These are phyloP conservation scores for Cordyceps tenuipes DNA, from an alignment of 2,329 filamentous ascomycete species.

Conservation along the genomic window DNA sequence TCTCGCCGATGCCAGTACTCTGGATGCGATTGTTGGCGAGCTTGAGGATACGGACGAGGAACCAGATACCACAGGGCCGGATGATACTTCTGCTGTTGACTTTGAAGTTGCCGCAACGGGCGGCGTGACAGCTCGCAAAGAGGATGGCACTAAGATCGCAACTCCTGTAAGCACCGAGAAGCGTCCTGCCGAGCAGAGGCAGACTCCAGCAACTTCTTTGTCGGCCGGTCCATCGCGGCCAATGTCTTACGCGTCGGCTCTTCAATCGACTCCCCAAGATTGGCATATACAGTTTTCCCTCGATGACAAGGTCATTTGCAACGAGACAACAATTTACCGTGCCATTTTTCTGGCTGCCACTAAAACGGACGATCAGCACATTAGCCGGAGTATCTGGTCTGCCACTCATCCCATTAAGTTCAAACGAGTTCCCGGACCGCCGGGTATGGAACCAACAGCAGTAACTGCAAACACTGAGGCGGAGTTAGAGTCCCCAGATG, in stretches of 20 bases:
- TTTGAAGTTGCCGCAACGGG: slow-evolving; percentile 81
- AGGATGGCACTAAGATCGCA: slow-evolving; percentile 79
- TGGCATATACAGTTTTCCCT: slow-evolving; percentile 98
- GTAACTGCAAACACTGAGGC: slow-evolving; percentile 42
- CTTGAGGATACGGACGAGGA: slow-evolving; percentile 74
- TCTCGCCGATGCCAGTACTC: slow-evolving; percentile 54
- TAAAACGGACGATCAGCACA: slow-evolving; percentile 48
- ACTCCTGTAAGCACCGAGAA: slow-evolving; percentile 61
- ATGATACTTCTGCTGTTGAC: slow-evolving; percentile 78
- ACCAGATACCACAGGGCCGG: slow-evolving; percentile 22
- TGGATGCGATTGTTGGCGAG: slow-evolving; percentile 86
- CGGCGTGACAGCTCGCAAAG: slow-evolving; percentile 82
- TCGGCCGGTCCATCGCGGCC: slow-evolving; percentile 53
- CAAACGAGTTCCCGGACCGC: slow-evolving; percentile 73
- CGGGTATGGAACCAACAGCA: slow-evolving; percentile 62
- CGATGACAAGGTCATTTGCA: slow-evolving; percentile 72
- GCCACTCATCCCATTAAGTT: slow-evolving; percentile 88
- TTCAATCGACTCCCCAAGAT: slow-evolving; percentile 74
- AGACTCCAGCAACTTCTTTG: slow-evolving; percentile 37
- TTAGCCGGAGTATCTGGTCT: slow-evolving; percentile 77
- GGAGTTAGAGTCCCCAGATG: slow-evolving; percentile 45
- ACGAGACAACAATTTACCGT: slow-evolving; percentile 92
- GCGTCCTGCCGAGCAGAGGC: slow-evolving; percentile 30
- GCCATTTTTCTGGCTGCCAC: slow-evolving; percentile 65
- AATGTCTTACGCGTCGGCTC: slow-evolving; percentile 76